Conservation (phyloP, 2,329 filamentous ascomycete species). For the Aureobasidium sp. region DNA sequence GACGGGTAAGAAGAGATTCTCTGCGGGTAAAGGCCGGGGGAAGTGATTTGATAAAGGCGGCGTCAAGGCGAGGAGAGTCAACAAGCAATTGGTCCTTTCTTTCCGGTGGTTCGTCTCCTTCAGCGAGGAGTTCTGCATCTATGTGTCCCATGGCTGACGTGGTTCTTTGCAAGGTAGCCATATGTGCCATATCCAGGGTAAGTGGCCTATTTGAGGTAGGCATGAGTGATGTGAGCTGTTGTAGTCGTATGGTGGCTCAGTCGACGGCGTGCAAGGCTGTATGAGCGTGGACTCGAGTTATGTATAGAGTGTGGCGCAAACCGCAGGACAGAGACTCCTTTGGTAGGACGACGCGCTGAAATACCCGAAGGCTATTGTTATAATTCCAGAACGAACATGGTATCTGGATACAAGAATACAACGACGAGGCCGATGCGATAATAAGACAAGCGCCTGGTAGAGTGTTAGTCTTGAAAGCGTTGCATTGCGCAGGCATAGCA, state of each 20-base stretch:
- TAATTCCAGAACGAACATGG: slow-evolving; percentile 1
- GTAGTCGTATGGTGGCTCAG: background rate
- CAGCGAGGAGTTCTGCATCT: slow-evolving; percentile 62
- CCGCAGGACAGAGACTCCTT: background rate
- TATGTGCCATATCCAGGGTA: slow-evolving; percentile 7
- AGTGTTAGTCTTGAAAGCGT: slow-evolving; percentile 3
- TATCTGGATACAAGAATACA: slow-evolving; percentile 8
- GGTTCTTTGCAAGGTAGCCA: background rate
- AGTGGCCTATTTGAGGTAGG: background rate
- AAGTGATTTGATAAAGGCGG: slow-evolving; percentile 41
- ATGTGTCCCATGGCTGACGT: slow-evolving; percentile 22
- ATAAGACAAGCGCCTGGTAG: background rate
- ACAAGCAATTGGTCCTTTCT: slow-evolving; percentile 27
- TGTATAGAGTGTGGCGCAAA: slow-evolving; percentile 11
- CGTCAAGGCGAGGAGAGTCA: slow-evolving; percentile 18
- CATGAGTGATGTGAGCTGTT: background rate
- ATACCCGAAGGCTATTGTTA: slow-evolving; percentile 12
- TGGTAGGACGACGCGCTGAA: slow-evolving; percentile 1
- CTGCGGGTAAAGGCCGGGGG: slow-evolving; percentile 49
- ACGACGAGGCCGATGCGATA: slow-evolving; percentile 9
- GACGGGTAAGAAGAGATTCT: slow-evolving; percentile 80
- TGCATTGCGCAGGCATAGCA: slow-evolving; percentile 1
- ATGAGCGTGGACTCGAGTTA: background rate
- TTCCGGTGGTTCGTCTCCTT: slow-evolving; percentile 88
- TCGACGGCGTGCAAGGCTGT: background rate